These are phyloP conservation scores for Cyberlindnera subsufficiens DNA, from an alignment of 805 yeast genomes.

Conservation along the genomic window DNA sequence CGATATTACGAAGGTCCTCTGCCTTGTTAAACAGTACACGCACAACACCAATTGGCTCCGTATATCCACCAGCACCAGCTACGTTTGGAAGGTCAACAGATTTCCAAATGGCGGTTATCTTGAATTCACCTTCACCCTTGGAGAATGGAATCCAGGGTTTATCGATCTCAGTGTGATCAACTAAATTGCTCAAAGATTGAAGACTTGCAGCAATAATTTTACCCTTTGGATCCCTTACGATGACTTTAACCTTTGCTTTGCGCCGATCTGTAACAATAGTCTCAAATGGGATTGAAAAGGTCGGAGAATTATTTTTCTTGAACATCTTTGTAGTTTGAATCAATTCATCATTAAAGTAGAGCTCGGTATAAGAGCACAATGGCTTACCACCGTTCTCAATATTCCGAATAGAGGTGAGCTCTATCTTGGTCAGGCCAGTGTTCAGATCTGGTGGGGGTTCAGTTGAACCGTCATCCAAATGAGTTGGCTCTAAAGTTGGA, in stretches of 20 bases:
- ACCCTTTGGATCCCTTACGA: constrained; percentile 57
- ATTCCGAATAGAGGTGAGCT: constrained; percentile 56
- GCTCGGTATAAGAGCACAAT: constrained; percentile 62
- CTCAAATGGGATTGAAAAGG: constrained; percentile 59
- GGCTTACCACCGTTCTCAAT: constrained; percentile 30
- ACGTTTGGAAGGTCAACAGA: constrained; percentile 72
- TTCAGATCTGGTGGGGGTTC: constrained; percentile 88
- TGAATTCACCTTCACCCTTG: constrained; percentile 66
- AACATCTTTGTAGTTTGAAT: constrained; percentile 51
- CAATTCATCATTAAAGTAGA: constrained; percentile 57
- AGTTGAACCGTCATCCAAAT: constrained; percentile 69
- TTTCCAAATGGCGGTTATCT: constrained; percentile 72
- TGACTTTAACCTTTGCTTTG: constrained; percentile 59
- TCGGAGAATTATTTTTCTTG: constrained; percentile 60
- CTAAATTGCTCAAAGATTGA: constrained; percentile 54
- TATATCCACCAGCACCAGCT: constrained; percentile 70
- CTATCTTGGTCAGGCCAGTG: constrained; percentile 82
- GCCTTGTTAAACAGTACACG: constrained; percentile 71
- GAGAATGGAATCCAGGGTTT: constrained; percentile 71
- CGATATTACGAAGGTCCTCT: constrained; percentile 73
- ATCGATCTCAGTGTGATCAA: constrained; percentile 71
- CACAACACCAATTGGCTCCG: constrained; percentile 92
- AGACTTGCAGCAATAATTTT: constrained; percentile 54
- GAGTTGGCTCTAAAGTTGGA: constrained; percentile 62
- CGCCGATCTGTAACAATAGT: constrained; percentile 68